Evolutionary conservation across 495 filamentous ascomycete species (phyloP), one percentile per base, ranked within the genome.

Genomic region (Tuber indicum): DNA sequence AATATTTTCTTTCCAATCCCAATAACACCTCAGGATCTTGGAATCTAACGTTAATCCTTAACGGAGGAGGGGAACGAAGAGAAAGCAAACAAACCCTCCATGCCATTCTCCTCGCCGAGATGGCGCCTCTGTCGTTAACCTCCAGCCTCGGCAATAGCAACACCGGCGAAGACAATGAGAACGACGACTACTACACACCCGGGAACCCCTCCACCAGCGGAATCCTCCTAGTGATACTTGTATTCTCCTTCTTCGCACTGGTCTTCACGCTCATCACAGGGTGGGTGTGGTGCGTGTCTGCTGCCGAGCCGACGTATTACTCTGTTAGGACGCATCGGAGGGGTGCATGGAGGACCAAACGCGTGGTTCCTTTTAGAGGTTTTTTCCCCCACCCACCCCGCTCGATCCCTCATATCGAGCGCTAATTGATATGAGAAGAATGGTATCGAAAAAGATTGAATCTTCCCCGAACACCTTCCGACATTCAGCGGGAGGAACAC

Each of bases 281-380:
- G 2, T 82, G 80, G 80, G 75, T 82, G 77, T 77, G 79, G 79
- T 82, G 80, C 75, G 80, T 81, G 42, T 72, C 79, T 21, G 79
- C 78, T 12, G 71, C 71, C 8, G 78, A 80, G 26, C 74, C 78
- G 47, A 45, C 71, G 1, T 74, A 80, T 69, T 76, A 79, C 43
- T 76, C 78, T 12, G 74, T 80, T 66, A 73, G 72, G 36, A 73
- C 75, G 52, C 73, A 74, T 10, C 52, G 73, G 14, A 71, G 71
- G 46, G 74, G 74, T 21, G 44, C 78, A 41, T 80, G 74, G 71
- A 80, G 69, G 49, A 62, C 78, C 8, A 80, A 80, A 39, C 75
- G 74, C 23, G 73, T 74, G 16, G 45, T 79, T 74, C 77, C 78
- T 70, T 80, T 80, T 19, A 80, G 71, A 80, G 78, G 78, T 80